Base-by-base conservation (phyloP, 208 protist genomes). In the Trypanosoma cruzi region DNA sequence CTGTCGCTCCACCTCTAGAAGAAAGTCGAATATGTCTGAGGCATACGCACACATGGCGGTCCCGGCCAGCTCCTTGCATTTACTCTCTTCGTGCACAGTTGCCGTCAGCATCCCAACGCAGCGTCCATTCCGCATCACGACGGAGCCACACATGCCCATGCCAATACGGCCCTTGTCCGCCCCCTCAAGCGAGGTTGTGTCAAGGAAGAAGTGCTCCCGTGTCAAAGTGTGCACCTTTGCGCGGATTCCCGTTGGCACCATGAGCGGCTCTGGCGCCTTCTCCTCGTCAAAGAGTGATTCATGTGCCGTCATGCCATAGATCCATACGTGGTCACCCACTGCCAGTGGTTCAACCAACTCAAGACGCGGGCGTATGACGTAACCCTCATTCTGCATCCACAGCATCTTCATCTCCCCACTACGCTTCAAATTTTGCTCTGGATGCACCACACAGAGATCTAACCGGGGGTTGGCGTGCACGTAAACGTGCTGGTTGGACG, bases 61-160 rank as follows among this genome's bases (percentile, higher is more conserved):
- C 16, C 88, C 88, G 0, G 91, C 91, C 22, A 96, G 83, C 77
- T 90, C 81, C 70, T 73, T 84, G 58, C 77, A 89, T 60, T 80
- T 73, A 73, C 85, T 92, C 62, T 89, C 85, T 69, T 86, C 80
- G 74, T 96, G 91, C 37, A 96, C 91, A 8, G 86, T 94, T 20
- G 91, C 91, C 13, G 91, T 96, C 22, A 96, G 81, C 88, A 96
- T 96, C n/a, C 91, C 91, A n/a, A 96, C 91, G 60, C 91, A 96
- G 54, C 81, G 81, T 63, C 91, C 88, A 68, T 94, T 85, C 29
- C 91, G 88, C 87, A 96, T 93, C 11, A 96, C 71, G 46, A 84
- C 83, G 62, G 86, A 93, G 69, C 91, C 91, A 67, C 91, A 96
- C 88, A 96, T 96, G 55, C 91, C 91, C 91, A 96, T 96, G 58